Conservation (phyloP, 208 protist species). For the Balamuthia mandrillaris region DNA sequence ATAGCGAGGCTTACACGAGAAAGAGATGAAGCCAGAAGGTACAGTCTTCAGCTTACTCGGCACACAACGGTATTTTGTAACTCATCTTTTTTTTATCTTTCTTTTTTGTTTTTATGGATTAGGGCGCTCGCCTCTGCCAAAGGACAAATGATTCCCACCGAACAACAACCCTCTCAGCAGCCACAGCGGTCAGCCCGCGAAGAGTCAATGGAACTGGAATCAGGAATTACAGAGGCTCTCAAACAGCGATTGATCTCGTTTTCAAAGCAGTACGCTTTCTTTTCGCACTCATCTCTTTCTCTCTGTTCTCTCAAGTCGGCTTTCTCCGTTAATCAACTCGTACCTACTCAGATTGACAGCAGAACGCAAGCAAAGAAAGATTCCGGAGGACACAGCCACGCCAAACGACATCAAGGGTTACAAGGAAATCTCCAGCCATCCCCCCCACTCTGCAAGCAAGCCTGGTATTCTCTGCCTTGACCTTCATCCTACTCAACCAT, state of each 20-base stretch:
- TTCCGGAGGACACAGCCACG: conserved; percentile 44
- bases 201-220: conserved; percentile 22
- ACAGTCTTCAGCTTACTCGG: background rate
- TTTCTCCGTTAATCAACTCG: background rate
- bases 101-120: background rate
- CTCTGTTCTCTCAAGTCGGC: background rate
- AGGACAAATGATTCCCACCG: background rate
- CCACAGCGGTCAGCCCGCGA: background rate
- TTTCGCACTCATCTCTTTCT: background rate
- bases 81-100: background rate
- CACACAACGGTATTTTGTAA: background rate
- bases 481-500: conserved; percentile 9
- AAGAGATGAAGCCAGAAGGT: conserved; percentile 72
- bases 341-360: background rate
- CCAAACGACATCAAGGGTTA: conserved; percentile 44
- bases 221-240: conserved; percentile 20
- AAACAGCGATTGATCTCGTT: conserved; percentile 29
- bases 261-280: background rate
- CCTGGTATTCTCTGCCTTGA: conserved; percentile 51
- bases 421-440: background rate
- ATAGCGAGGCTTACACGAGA: conserved; percentile 91
- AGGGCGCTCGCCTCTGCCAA: background rate
- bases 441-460: background rate
- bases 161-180: background rate
- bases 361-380: conserved; percentile 52